Base-by-base conservation (phyloP, 139 green algal genomes). In the Spirogloea muscicola region DNA sequence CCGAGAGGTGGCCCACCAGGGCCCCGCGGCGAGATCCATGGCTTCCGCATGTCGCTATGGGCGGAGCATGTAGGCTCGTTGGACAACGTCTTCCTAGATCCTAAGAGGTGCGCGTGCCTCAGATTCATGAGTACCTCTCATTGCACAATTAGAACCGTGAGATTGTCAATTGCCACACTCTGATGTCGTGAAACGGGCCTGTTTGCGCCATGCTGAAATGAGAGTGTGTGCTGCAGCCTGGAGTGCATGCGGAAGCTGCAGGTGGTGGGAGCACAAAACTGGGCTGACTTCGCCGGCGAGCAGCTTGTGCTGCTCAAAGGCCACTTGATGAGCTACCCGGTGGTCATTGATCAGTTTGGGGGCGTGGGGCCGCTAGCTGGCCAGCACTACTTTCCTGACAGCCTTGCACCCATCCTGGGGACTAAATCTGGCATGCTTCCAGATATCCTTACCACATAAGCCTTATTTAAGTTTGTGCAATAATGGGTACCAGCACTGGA, bases 41-140 rank as follows among this genome's bases (percentile, higher is more conserved):
- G 81, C 1, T 88, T 88, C 72, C 68, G 84, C 6, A 68, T 84
- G 58, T 61, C 59, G 7, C 52, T 87, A 29, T 88, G 76, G 76
- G 66, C 81, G 29, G 84, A 88, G 72, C 84, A 88, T 63, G 49
- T 31, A 3, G 68, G 68, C 34, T 4, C 3, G 6, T n/a, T 75
- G 4, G 68, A 76, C 9, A 27, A 3, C 42, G 18, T 29, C 5
- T 80, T 72, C 36, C 25, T 51, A 16, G 9, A 76, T n/a, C 72
- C 72, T 4, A 7, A 37, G 59, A 55, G 37, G n/a, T n/a, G n/a
- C n/a, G n/a, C n/a, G n/a, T n/a, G n/a, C n/a, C n/a, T n/a, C n/a
- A n/a, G n/a, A n/a, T n/a, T n/a, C n/a, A n/a, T n/a, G n/a, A n/a
- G n/a, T n/a, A n/a, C n/a, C n/a, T n/a, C n/a, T n/a, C n/a, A n/a